phyloP scores from a whole-genome alignment of 2,329 filamentous ascomycete species.

The Dothistroma septosporum region DNA sequence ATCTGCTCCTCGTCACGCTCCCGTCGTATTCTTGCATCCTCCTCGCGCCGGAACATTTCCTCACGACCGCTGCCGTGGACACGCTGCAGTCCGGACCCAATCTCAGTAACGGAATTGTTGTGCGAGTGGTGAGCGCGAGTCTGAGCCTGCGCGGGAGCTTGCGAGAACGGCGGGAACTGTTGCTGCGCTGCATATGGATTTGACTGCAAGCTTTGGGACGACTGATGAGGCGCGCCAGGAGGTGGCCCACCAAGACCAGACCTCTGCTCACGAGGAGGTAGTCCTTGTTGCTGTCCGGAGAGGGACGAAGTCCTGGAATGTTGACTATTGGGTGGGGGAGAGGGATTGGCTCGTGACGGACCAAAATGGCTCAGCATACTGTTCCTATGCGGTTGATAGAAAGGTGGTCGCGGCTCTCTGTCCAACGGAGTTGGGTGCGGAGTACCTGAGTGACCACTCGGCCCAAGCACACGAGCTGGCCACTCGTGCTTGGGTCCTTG shows the following conservation, averaged over 20 bases:
- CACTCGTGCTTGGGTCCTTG: slow-evolving; percentile 27
- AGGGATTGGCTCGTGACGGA: slow-evolving; percentile 32
- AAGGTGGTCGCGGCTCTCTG: slow-evolving; percentile 28
- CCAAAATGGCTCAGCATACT: slow-evolving; percentile 29
- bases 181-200: slow-evolving; percentile 29
- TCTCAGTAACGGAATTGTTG: slow-evolving; percentile 27
- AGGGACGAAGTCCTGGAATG: slow-evolving; percentile 36
- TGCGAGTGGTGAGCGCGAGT: slow-evolving; percentile 32
- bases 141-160: slow-evolving; percentile 26
- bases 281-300: slow-evolving; percentile 19
- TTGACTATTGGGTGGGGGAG: slow-evolving; percentile 34
- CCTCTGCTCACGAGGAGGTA: slow-evolving; percentile 24
- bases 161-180: slow-evolving; percentile 21
- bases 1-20: slow-evolving; percentile 6
- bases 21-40: slow-evolving; percentile 16
- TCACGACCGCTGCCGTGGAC: slow-evolving; percentile 22
- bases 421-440: slow-evolving; percentile 27
- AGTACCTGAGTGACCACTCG: slow-evolving; percentile 21
- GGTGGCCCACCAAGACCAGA: slow-evolving; percentile 17
- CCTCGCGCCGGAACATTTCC: slow-evolving; percentile 25
- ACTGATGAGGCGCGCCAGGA: slow-evolving; percentile 20
- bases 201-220: slow-evolving; percentile 26
- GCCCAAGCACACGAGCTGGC: slow-evolving; percentile 21
- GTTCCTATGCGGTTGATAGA: slow-evolving; percentile 29
- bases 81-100: slow-evolving; percentile 24